Evolutionary conservation across 148 eudicot genomes (phyloP), one percentile per base, ranked within the genome.

Genomic region (Chenopodium suecicum): DNA sequence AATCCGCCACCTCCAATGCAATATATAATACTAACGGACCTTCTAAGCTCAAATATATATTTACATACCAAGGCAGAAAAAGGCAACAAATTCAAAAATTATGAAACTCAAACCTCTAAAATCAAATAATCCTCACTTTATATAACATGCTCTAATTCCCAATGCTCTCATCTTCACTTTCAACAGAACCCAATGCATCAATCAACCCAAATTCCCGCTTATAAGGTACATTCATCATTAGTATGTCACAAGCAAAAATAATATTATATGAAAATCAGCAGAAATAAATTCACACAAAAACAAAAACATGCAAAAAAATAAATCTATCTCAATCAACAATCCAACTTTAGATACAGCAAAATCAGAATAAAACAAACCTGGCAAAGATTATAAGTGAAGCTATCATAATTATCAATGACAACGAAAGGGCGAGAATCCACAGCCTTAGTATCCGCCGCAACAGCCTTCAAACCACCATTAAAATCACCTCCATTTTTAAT

Each of bases 351-450:
- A 50, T 48, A 20, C 17, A 47, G 8, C 34, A 12, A 63, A 20
- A 47, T 73, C 17, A 8, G n/a, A 9, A 44, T 37, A 65, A 76
- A 78, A 14, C 75, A 44, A 70, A 97, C 99, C 92, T 97, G 99
- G 65, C 98, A 94, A 13, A 97, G 95, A 76, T 97, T 97, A 84
- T 97, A 97, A 79, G 99, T 97, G 85, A 97, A 97, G 88, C 99
- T 97, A 48, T 97, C 99, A 75, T 94, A 97, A 72, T 97, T 97
- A 73, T 97, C 99, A 70, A 97, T 97, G 46, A 97, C 98, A 64
- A 94, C 65, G 25, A 97, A 84, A 23, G 97, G 98, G 29, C 80
- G 74, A 79, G 78, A 75, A 82, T 71, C 74, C 50, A 71, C 60
- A 25, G 77, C 74, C 47, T 44, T 83, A 60, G 86, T 63, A 66